Evolutionary conservation across 2,329 filamentous ascomycete genomes (phyloP).

Genomic region (Leptographium lundbergii): DNA sequence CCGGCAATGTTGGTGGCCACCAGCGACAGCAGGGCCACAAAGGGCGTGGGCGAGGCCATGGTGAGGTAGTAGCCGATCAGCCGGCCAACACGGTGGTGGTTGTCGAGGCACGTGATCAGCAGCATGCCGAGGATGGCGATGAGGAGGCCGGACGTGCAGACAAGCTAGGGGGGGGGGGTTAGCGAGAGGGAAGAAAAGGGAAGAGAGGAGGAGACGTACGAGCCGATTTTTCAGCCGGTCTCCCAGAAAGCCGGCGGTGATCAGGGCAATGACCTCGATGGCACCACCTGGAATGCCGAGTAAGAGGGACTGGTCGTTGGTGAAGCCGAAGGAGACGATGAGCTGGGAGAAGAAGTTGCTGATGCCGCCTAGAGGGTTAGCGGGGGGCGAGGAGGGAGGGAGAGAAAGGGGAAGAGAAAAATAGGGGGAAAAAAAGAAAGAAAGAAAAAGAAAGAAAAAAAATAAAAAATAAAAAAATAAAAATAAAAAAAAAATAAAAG

Average conservation of each 20-base stretch:
- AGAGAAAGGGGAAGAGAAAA: too few species aligned
- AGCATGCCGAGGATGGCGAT: slow-evolving; percentile 46
- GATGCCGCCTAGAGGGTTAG: slow-evolving; percentile 11
- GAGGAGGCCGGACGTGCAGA: slow-evolving; percentile 37
- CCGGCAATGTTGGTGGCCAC: slow-evolving; percentile 48
- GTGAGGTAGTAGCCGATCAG: slow-evolving; percentile 56
- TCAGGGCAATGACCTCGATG: slow-evolving; percentile 33
- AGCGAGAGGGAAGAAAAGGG: slow-evolving; percentile 9
- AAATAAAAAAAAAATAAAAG: neutral
- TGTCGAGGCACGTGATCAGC: slow-evolving; percentile 49
- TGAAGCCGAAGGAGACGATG: slow-evolving; percentile 48
- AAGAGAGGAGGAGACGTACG: slow-evolving; percentile 10
- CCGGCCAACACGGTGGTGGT: slow-evolving; percentile 42
- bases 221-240: slow-evolving; percentile 44
- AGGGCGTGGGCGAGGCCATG: slow-evolving; percentile 44
- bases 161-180: slow-evolving; percentile 21
- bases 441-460: neutral
- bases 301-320: slow-evolving; percentile 46
- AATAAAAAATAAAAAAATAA: too few species aligned
- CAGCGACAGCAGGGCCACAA: slow-evolving; percentile 50
- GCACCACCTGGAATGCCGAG: slow-evolving; percentile 54
- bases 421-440: too few species aligned
- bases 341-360: slow-evolving; percentile 28
- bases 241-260: slow-evolving; percentile 31
- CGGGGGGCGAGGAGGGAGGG: too few species aligned